A percentile compares a stretch with the other conserved stretches of the same genome.
These are phyloP conservation scores for Rhodosporidiobolus odoratus DNA, from an alignment of 768 basidiomycete genomes.

Conservation along the genomic window DNA sequence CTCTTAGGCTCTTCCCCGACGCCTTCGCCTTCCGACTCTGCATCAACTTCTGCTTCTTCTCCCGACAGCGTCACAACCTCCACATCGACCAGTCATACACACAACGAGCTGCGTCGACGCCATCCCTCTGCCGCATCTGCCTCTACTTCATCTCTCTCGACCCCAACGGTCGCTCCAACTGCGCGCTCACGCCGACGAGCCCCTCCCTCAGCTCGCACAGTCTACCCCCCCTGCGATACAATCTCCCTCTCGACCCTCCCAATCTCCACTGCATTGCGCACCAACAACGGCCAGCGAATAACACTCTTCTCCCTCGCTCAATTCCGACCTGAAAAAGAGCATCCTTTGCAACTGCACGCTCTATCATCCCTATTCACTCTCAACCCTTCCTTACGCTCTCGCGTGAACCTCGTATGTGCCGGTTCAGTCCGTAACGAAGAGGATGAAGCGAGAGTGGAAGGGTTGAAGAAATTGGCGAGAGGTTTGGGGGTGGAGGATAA, in stretches of 20 bases:
- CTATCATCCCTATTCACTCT: slow-evolving; percentile 58
- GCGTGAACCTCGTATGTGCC: slow-evolving; percentile 64
- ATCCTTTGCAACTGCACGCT: slow-evolving; percentile 68
- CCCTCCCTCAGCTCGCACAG: slow-evolving; percentile 45
- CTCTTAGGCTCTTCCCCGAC: slow-evolving; percentile 54
- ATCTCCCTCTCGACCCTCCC: slow-evolving; percentile 59
- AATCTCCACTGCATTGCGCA: slow-evolving; percentile 47
- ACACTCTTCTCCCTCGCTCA: slow-evolving; percentile 84
- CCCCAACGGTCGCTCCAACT: too few relatives aligned
- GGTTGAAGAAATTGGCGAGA: slow-evolving; percentile 57
- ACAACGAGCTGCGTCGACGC: too few relatives aligned
- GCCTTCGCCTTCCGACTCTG: not conserved
- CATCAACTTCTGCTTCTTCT: not conserved
- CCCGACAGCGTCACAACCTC: not conserved
- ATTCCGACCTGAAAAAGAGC: slow-evolving; percentile 95
- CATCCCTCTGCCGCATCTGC: too few relatives aligned
- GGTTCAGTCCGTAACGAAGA: slow-evolving; percentile 76
- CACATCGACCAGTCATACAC: too few relatives aligned
- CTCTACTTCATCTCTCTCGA: not conserved
- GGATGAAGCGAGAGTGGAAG: slow-evolving; percentile 66
- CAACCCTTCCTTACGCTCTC: slow-evolving; percentile 51
- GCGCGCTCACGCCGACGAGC: too few relatives aligned
- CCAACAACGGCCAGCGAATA: slow-evolving; percentile 50
- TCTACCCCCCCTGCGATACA: slow-evolving; percentile 92
- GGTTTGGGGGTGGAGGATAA: slow-evolving; percentile 55